Percentiles rank a stretch among this genome's conserved stretches.
Evolutionary conservation across 331 rosid species (phyloP).

Genomic region (Rhamnella rubrinervis): DNA sequence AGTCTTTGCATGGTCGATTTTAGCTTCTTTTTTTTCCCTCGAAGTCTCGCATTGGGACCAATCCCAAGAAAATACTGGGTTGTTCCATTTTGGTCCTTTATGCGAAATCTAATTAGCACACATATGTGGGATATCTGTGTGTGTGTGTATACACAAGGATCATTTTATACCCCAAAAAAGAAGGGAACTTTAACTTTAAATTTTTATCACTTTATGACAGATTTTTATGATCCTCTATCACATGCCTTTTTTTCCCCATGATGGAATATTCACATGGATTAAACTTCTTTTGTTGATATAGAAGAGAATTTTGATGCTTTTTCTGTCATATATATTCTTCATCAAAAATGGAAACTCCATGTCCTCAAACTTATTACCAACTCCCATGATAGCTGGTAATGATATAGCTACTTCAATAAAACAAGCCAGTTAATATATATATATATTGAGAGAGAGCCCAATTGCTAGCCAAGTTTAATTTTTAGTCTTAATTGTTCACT

Average conservation of each 20-base stretch:
- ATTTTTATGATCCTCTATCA: constrained; percentile 5
- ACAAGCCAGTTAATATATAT: too few species aligned
- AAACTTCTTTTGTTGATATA: constrained; percentile 10
- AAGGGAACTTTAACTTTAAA: not conserved
- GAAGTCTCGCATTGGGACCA: constrained; percentile 22
- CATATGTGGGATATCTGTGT: not conserved
- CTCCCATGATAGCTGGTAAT: too few species aligned
- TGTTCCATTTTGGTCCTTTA: not conserved
- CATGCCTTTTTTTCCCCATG: constrained; percentile 4
- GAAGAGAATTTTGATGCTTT: constrained; percentile 3
- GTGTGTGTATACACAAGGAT: too few species aligned
- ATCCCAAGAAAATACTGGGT: not conserved
- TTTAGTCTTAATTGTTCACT: too few species aligned
- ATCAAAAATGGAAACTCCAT: constrained; percentile 9
- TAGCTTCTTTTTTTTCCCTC: constrained; percentile 16
- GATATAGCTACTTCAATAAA: too few species aligned
- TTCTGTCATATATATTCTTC: constrained; percentile 1
- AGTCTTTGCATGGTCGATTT: constrained; percentile 1
- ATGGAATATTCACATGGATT: constrained; percentile 27
- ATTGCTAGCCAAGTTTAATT: too few species aligned
- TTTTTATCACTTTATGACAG: constrained; percentile 9
- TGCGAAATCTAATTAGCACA: not conserved
- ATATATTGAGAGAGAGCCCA: too few species aligned
- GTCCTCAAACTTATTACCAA: not conserved
- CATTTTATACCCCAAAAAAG: too few species aligned